phyloP scores from a whole-genome alignment of 108 stramenopile genomes.

The Nitzschia sp. region DNA sequence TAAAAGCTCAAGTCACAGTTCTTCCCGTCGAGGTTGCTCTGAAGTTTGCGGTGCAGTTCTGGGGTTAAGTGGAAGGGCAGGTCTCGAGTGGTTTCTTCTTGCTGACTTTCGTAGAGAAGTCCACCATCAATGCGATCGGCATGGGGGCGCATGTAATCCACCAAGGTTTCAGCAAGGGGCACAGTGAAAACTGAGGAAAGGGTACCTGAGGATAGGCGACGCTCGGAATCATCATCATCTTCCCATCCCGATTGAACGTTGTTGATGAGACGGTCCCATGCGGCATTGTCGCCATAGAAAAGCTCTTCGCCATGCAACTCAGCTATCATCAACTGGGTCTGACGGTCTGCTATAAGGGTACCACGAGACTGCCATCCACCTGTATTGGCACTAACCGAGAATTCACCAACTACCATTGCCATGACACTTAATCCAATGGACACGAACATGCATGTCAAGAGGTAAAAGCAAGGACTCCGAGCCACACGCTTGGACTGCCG shows the following conservation, averaged over 20 bases:
- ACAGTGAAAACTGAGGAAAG: background rate
- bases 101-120: no score
- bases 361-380: constrained; percentile 50
- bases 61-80: constrained; percentile 1
- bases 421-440: constrained; percentile 18
- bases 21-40: background rate
- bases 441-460: constrained; percentile 14
- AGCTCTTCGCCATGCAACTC: constrained; percentile 20
- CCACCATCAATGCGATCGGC: background rate
- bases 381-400: constrained; percentile 36
- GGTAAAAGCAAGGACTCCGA: constrained; percentile 16
- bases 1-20: constrained; percentile 33
- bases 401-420: constrained; percentile 42
- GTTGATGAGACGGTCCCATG: constrained; percentile 39
- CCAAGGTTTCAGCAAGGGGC: background rate
- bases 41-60: constrained; percentile 8
- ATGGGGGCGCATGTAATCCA: background rate
- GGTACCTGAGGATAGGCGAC: background rate
- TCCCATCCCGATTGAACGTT: constrained; percentile 44
- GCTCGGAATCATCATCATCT: constrained; percentile 10
- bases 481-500: constrained; percentile 21
- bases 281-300: constrained; percentile 25
- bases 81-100: background rate
- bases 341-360: constrained; percentile 46
- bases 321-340: constrained; percentile 35